Percentiles rank a stretch among this genome's conserved stretches.
Evolutionary conservation across 2,329 filamentous ascomycete species (phyloP).

Genomic region (Tolypocladium ophioglossoides): DNA sequence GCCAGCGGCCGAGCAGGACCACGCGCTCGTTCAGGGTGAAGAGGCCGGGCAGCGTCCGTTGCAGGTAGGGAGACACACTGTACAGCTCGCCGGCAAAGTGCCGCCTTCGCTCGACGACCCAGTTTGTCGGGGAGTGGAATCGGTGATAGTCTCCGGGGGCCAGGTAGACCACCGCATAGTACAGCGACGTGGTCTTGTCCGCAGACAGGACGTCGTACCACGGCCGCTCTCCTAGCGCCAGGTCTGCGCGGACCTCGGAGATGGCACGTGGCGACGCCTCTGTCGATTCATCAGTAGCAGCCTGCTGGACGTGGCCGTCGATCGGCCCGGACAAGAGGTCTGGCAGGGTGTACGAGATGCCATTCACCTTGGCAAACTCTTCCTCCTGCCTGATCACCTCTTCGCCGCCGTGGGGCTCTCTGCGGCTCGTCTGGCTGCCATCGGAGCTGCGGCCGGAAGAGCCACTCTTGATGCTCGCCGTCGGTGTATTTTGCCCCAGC

Average conservation of each 20-base stretch:
- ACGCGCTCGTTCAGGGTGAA: conserved; percentile 97
- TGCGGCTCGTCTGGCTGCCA: conserved; percentile 10
- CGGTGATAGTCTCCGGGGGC: conserved; percentile 97
- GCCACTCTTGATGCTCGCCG: conserved; percentile 39
- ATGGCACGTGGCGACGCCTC: conserved; percentile 54
- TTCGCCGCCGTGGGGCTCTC: conserved; percentile 35
- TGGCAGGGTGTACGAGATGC: conserved; percentile 89
- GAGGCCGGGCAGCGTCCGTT: conserved; percentile 81
- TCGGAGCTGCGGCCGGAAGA: conserved; percentile 12
- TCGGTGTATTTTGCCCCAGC: conserved; percentile 56
- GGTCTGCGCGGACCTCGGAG: conserved; percentile 71
- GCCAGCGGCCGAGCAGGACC: conserved; percentile 86
- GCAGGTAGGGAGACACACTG: conserved; percentile 89
- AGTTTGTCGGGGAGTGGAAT: conserved; percentile 90
- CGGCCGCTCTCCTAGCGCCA: conserved; percentile 59
- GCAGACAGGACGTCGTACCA: conserved; percentile 60
- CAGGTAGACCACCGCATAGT: conserved; percentile 92
- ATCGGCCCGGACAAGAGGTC: conserved; percentile 69
- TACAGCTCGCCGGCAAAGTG: conserved; percentile 96
- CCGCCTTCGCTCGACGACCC: conserved; percentile 90
- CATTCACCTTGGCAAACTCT: conserved; percentile 89
- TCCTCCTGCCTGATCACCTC: conserved; percentile 71
- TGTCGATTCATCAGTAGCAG: conserved; percentile 65
- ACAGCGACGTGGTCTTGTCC: conserved; percentile 61
- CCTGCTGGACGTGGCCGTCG: conserved; percentile 32